Conservation (phyloP, 441 rosid genomes). For the Pelargonium myrrhifolium region DNA sequence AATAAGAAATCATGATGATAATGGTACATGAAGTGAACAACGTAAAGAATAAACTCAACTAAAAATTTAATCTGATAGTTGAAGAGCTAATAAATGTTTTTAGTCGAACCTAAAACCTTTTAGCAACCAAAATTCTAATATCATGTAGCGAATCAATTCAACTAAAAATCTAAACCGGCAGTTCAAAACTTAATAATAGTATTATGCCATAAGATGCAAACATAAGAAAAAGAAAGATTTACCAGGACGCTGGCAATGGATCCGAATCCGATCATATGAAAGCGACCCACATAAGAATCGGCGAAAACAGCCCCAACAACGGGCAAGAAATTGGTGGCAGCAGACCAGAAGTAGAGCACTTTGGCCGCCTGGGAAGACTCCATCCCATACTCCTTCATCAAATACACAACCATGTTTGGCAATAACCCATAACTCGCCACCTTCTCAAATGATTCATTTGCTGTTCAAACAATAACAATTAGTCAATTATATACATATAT, state of each 20-base stretch:
- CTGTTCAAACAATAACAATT: conserved; percentile 21
- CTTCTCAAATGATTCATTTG: conserved; percentile 54
- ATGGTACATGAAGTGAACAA: no score
- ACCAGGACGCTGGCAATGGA: conserved; percentile 43
- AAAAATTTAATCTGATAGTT: no score
- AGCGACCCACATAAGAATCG: conserved; percentile 60
- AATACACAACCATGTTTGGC: conserved; percentile 56
- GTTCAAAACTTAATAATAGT: no score
- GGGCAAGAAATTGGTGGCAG: conserved; percentile 48
- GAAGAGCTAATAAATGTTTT: no score
- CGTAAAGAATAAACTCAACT: no score
- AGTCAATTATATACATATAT: no score
- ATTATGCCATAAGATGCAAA: neutral
- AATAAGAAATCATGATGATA: no score
- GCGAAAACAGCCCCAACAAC: conserved; percentile 56
- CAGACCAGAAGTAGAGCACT: conserved; percentile 46
- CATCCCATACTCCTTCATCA: conserved; percentile 45
- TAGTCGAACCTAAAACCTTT: no score
- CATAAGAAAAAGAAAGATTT: neutral
- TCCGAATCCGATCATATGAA: conserved; percentile 43
- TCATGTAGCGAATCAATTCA: no score
- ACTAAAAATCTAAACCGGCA: neutral
- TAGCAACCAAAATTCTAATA: no score
- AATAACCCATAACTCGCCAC: conserved; percentile 44
- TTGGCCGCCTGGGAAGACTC: conserved; percentile 38